phyloP scores from a whole-genome alignment of 176 grass and related monocot species.

The Dendrocalamus sinicus region DNA sequence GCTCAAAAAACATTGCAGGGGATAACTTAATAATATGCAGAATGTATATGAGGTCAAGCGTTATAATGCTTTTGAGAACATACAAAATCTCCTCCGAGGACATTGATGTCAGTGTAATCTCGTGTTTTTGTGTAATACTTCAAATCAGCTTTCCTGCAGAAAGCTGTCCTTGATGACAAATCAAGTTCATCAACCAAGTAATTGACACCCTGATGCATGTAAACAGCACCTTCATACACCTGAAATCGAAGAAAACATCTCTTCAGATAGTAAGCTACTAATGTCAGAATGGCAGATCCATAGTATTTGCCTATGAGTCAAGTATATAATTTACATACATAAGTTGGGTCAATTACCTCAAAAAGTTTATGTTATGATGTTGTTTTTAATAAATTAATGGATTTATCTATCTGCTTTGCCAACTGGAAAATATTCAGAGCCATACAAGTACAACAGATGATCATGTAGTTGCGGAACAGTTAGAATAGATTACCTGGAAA shows the following conservation, averaged over 20 bases:
- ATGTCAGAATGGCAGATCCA: slow-evolving; percentile 18
- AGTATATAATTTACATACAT: slow-evolving; percentile 11
- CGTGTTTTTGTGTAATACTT: slow-evolving; percentile 95
- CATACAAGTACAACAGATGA: slow-evolving; percentile 8
- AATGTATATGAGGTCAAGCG: slow-evolving; percentile 25
- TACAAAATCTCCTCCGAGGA: slow-evolving; percentile 83
- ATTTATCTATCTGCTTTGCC: slow-evolving; percentile 23
- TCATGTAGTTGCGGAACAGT: neutral
- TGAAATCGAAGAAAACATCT: slow-evolving; percentile 45
- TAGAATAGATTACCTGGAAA: slow-evolving; percentile 68
- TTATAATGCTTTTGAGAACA: slow-evolving; percentile 37
- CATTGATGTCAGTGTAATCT: slow-evolving; percentile 90
- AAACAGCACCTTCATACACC: slow-evolving; percentile 96
- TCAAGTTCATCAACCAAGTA: slow-evolving; percentile 84
- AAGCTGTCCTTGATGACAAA: slow-evolving; percentile 69
- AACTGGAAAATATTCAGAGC: neutral
- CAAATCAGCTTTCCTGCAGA: slow-evolving; percentile 91
- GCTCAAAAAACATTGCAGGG: slow-evolving; percentile 17
- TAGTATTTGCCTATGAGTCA: neutral
- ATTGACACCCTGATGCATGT: slow-evolving; percentile 89
- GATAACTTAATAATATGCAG: slow-evolving; percentile 31
- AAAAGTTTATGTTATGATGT: neutral
- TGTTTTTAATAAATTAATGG: slow-evolving; percentile 9
- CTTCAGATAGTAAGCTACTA: slow-evolving; percentile 30
- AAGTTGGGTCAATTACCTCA: neutral